Conservation (phyloP, 257 asterid species). For the Solanum virginianum region DNA sequence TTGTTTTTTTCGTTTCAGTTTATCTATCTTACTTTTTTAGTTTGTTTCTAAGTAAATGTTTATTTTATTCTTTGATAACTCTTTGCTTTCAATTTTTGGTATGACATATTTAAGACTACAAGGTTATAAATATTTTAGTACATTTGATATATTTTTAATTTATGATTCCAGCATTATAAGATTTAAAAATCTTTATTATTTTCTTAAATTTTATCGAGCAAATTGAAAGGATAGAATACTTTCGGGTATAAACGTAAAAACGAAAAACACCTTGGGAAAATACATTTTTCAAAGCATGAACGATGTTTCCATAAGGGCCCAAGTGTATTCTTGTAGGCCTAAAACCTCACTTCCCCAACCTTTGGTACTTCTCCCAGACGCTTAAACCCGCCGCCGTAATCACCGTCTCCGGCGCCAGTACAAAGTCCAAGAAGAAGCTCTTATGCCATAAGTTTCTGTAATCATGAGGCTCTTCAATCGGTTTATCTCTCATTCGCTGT, state of each 20-base stretch:
- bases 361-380: not conserved
- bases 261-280: not conserved
- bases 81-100: no score
- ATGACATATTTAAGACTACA: no score
- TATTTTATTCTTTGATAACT: no score
- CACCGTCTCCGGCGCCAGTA: not conserved
- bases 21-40: no score
- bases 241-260: not conserved
- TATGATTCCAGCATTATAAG: no score
- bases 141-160: no score
- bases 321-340: not conserved
- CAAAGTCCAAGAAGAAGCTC: not conserved
- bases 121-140: no score
- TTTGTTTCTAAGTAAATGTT: no score
- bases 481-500: conserved; percentile 9
- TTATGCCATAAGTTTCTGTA: not conserved
- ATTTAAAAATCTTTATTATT: no score
- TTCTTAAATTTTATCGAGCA: no score
- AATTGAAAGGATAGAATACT: not conserved
- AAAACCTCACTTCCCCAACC: not conserved
- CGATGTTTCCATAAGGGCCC: not conserved
- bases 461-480: not conserved
- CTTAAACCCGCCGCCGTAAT: not conserved
- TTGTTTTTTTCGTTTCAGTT: no score
- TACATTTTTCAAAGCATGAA: not conserved